Base-by-base conservation (phyloP, 2,329 filamentous ascomycete species). In the Metarhizium humberi region DNA sequence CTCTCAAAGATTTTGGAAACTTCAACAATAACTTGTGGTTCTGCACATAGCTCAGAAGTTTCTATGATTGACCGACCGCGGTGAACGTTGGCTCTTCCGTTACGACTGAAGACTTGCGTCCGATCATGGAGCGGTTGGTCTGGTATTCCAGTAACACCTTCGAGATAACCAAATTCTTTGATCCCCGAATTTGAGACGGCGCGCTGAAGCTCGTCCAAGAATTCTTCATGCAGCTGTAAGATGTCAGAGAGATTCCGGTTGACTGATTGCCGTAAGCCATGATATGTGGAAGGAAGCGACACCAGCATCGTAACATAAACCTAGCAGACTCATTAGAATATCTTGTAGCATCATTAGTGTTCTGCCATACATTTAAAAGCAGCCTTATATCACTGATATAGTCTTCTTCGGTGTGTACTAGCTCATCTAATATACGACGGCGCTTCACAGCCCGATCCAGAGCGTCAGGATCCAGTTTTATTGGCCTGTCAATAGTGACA, bases 331-430 rank as follows among this genome's bases (percentile, higher is more conserved):
- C 67, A 59, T 68, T 47, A 69, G 57, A 38, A 16, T 11, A 10
- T 2, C 6, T 7, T 10, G 3, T 32, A 18, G 4, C 29, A 30
- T 6, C 10, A 45, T 3, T 14, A 38, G 3, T 45, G 13, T 32
- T 3, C 8, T 14, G 45, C 64, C 83, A 66, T 73, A 92, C 92
- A 71, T 95, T 91, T 67, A 88, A 87, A 57, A 97, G 75, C 60
- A 94, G 90, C 63, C 90, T 90, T 56, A 97, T 71, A 64, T 96
- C 92, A 16, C 86, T 83, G 62, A 97, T 85, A 67, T 97, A 97
- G 64, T 86, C 84, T 67, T 94, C 88, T 69, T 97, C 94, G 0
- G 92, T 95, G 55, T 74, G 80, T 58, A 96, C 83, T 52, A 97
- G 75, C 71, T 97, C 94, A 66, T 94, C 88, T 40, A 97, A 72